Evolutionary conservation across 2,329 filamentous ascomycete genomes (phyloP).

Genomic region (Aureobasidium pullulans): DNA sequence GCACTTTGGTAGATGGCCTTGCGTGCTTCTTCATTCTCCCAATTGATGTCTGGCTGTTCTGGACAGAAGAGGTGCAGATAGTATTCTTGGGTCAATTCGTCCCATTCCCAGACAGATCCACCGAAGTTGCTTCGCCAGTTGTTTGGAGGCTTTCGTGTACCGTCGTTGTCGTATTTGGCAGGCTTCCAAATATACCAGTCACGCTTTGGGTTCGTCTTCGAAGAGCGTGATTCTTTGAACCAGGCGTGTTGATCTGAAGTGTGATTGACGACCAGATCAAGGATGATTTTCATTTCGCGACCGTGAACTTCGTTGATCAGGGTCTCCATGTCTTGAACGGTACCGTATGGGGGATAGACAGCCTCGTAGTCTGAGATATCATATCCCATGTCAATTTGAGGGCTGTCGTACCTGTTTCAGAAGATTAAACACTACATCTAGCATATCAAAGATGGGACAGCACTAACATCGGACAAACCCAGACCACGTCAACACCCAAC

Average conservation of each 20-base stretch:
- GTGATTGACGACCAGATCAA: constrained; percentile 74
- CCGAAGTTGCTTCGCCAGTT: constrained; percentile 63
- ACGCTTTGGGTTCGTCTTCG: constrained; percentile 42
- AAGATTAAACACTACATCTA: background rate
- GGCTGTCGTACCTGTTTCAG: constrained; percentile 40
- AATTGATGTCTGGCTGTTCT: constrained; percentile 77
- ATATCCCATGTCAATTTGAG: constrained; percentile 63
- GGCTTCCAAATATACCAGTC: constrained; percentile 53
- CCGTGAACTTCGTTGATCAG: constrained; percentile 54
- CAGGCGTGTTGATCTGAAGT: constrained; percentile 57
- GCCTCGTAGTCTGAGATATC: constrained; percentile 62
- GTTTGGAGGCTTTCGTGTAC: constrained; percentile 60
- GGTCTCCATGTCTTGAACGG: constrained; percentile 56
- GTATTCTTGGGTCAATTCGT: constrained; percentile 64
- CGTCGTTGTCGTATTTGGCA: constrained; percentile 38
- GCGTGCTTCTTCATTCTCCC: constrained; percentile 65
- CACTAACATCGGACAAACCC: constrained; percentile 56
- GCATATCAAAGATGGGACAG: background rate
- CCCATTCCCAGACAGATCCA: constrained; percentile 58
- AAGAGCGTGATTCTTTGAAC: constrained; percentile 50
- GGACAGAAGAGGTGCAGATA: constrained; percentile 70
- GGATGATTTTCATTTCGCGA: constrained; percentile 61
- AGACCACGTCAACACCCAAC: constrained; percentile 57
- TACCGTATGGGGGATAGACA: constrained; percentile 59
- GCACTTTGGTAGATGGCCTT: constrained; percentile 60